Base-by-base conservation (phyloP, 2,329 filamentous ascomycete genomes). In the Cucurbitaria berberidis region DNA sequence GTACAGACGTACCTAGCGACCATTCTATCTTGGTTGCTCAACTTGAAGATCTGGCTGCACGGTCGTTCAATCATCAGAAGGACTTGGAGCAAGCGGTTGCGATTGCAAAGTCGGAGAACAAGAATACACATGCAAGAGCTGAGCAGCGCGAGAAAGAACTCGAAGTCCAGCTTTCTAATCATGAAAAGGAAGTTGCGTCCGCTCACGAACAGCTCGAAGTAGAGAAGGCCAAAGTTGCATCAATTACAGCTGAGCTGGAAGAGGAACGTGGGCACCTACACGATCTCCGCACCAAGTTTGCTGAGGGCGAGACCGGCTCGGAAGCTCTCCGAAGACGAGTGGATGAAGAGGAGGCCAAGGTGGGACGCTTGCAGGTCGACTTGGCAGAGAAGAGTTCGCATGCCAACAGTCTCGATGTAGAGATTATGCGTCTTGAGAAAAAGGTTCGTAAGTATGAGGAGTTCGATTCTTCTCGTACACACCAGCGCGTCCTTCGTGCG, bases 281-380 rank as follows among this genome's bases (percentile, higher is more conserved):
- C 51, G 80, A 83, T 24, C 78, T 96, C 19, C 85, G 90, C 51
- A 79, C 80, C 15, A 89, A 89, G 71, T 87, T 96, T 68, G 86
- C 89, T 1, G 89, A 93, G 59, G 92, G 91, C 15, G 91, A 95
- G 73, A 92, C 87, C 3, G 91, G 91, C 5, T 92, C 91, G 0
- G 90, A 93, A 73, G 86, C 85, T 24, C 77, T 96, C 48, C 86
- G 89, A 49, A 88, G 88, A 74, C 85, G 87, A 48, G 81, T 96
- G 3, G 85, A 88, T 36, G 89, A 91, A 51, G 88, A 92, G 66
- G 91, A 96, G 73, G 81, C 79, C 52, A 90, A 86, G 72, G 84
- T 90, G 3, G 83, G 83, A 19, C 81, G 80, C 11, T 77, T 96
- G 24, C 84, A 85, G 2, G 85, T 90, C 62, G 85, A 91, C 65